Evolutionary conservation across 2,329 filamentous ascomycete species (phyloP).

Genomic region (Diaporthe vexans): DNA sequence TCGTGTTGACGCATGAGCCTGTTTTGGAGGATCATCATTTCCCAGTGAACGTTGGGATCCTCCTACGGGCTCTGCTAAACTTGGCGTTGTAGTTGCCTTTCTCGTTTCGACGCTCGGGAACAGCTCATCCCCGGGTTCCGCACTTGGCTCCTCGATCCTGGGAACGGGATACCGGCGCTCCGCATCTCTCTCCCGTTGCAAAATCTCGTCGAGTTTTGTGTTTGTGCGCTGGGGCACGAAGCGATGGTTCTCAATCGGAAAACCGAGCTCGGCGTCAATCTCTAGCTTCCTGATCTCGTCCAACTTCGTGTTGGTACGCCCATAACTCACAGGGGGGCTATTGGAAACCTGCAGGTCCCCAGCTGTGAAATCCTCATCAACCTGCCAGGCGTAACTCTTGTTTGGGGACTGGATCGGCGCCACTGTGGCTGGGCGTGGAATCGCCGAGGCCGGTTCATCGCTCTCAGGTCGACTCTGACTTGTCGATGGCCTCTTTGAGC

Average conservation of each 20-base stretch:
- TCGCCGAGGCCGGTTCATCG: slow-evolving; percentile 41
- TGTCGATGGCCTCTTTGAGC: slow-evolving; percentile 19
- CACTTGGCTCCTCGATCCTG: slow-evolving; percentile 10
- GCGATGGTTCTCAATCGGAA: slow-evolving; percentile 14
- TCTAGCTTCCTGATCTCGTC: slow-evolving; percentile 55
- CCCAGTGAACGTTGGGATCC: slow-evolving; percentile 52
- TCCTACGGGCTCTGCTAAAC: background rate
- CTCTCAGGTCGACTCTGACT: background rate
- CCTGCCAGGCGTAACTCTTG: slow-evolving; percentile 68
- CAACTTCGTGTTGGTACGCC: slow-evolving; percentile 52
- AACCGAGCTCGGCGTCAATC: slow-evolving; percentile 47
- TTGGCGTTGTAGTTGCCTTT: background rate
- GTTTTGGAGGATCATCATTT: slow-evolving; percentile 58
- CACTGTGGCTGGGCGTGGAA: slow-evolving; percentile 44
- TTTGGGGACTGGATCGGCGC: slow-evolving; percentile 57
- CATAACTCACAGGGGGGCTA: slow-evolving; percentile 65
- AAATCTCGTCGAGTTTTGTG: slow-evolving; percentile 42
- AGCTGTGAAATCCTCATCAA: slow-evolving; percentile 71
- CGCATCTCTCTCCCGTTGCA: slow-evolving; percentile 39
- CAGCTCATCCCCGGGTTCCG: background rate
- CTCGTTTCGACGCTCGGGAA: background rate
- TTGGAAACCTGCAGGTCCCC: slow-evolving; percentile 68
- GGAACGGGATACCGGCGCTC: slow-evolving; percentile 23
- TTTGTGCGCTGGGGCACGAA: slow-evolving; percentile 39
- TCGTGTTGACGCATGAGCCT: slow-evolving; percentile 62